Evolutionary conservation across 2,329 filamentous ascomycete species (phyloP).

Genomic region (Lithohypha guttulata): DNA sequence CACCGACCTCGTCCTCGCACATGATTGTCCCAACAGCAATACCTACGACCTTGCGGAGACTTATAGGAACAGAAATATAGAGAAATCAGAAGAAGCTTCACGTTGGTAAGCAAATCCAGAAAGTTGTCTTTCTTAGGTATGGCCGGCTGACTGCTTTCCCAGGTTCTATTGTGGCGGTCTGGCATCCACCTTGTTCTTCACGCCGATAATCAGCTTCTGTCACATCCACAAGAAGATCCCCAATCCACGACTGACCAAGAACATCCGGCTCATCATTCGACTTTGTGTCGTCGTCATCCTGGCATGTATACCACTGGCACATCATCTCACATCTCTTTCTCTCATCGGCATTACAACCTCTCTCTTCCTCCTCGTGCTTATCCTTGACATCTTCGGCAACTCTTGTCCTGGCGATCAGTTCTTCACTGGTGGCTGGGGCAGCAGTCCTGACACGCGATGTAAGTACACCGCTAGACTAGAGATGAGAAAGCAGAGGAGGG

Average conservation of each 20-base stretch:
- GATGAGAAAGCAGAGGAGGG: constrained; percentile 23
- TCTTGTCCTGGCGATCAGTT: constrained; percentile 38
- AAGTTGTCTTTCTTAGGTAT: neutral
- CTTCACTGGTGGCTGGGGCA: constrained; percentile 21
- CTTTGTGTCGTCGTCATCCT: constrained; percentile 41
- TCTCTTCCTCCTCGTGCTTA: constrained; percentile 37
- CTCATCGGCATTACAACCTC: constrained; percentile 38
- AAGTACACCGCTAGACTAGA: constrained; percentile 35
- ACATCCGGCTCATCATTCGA: constrained; percentile 42
- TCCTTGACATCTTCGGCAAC: constrained; percentile 41
- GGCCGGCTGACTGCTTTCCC: neutral
- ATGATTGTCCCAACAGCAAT: constrained; percentile 42
- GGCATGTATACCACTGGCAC: constrained; percentile 44
- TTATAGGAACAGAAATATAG: constrained; percentile 41
- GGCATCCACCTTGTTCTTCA: constrained; percentile 44
- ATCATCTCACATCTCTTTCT: constrained; percentile 34
- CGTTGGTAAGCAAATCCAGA: constrained; percentile 32
- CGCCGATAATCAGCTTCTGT: constrained; percentile 44
- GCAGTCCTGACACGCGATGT: constrained; percentile 29
- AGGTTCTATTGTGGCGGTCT: constrained; percentile 53
- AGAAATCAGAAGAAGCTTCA: constrained; percentile 42
- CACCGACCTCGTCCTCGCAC: constrained; percentile 48
- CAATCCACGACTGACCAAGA: constrained; percentile 41
- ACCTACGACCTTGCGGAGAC: constrained; percentile 40
- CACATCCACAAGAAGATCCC: constrained; percentile 47